Evolutionary conservation across 768 basidiomycete species (phyloP).

Genomic region (Russula emetica): DNA sequence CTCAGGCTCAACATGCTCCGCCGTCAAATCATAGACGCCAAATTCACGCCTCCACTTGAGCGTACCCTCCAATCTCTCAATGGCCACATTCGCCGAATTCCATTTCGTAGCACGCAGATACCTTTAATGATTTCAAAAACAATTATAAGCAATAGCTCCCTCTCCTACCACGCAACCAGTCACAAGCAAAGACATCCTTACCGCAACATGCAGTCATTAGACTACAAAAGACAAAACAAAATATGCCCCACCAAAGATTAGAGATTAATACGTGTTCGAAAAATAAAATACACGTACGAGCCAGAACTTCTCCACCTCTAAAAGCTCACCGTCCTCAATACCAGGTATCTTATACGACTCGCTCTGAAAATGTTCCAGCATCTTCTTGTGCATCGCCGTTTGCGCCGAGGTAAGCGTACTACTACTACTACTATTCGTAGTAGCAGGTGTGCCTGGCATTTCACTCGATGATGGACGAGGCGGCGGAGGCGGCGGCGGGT

Average conservation of each 20-base stretch:
- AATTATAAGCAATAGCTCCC: not conserved
- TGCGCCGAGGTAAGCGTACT: constrained; percentile 42
- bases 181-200: constrained; percentile 30
- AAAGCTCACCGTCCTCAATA: constrained; percentile 42
- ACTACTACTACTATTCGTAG: not conserved
- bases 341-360: constrained; percentile 50
- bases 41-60: constrained; percentile 78
- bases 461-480: constrained; percentile 10
- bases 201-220: constrained; percentile 70
- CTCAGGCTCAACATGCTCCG: constrained; percentile 69
- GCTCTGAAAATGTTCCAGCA: constrained; percentile 57
- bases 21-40: constrained; percentile 62
- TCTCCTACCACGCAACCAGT: not conserved
- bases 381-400: constrained; percentile 47
- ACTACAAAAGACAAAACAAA: constrained; percentile 32
- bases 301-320: constrained; percentile 74
- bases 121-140: constrained; percentile 34
- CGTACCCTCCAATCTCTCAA: constrained; percentile 65
- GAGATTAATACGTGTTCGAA: not conserved
- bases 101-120: constrained; percentile 79
- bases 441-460: not conserved
- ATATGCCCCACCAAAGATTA: not conserved
- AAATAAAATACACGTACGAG: constrained; percentile 42
- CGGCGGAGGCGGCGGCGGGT: constrained; percentile 20
- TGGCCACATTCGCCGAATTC: constrained; percentile 49